These are phyloP conservation scores for Epichloe amarillans DNA, from an alignment of 2,329 filamentous ascomycete genomes.

Conservation along the genomic window DNA sequence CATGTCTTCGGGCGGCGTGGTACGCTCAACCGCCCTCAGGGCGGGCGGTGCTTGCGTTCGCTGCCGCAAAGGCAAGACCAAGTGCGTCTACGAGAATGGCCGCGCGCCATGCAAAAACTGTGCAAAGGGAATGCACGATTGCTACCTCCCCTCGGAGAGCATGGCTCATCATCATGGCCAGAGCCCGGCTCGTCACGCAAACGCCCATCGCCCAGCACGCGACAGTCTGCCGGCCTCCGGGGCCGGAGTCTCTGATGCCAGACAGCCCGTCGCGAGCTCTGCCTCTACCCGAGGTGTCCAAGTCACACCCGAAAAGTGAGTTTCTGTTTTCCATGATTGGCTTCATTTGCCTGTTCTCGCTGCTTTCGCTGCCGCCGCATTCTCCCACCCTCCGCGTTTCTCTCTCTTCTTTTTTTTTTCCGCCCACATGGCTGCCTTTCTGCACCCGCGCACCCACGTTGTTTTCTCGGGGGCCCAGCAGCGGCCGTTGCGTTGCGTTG, in stretches of 20 bases:
- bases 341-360: background rate
- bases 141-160: slow-evolving; percentile 47
- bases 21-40: slow-evolving; percentile 45
- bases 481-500: slow-evolving; percentile 3
- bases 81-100: slow-evolving; percentile 50
- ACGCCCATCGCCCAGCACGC: slow-evolving; percentile 36
- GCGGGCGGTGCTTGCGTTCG: slow-evolving; percentile 49
- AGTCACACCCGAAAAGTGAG: slow-evolving; percentile 41
- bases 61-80: slow-evolving; percentile 51
- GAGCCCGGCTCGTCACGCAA: slow-evolving; percentile 37
- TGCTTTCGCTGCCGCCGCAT: too few relatives aligned
- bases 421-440: background rate
- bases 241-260: slow-evolving; percentile 31
- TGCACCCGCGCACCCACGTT: background rate
- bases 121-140: slow-evolving; percentile 50
- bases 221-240: slow-evolving; percentile 42
- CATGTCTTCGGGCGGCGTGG: slow-evolving; percentile 34
- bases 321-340: slow-evolving; percentile 11
- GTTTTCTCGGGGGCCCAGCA: background rate
- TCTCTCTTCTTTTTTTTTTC: background rate
- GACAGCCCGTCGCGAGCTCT: slow-evolving; percentile 28
- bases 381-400: slow-evolving; percentile 2
- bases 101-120: slow-evolving; percentile 51
- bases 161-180: slow-evolving; percentile 47
- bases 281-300: slow-evolving; percentile 34